phyloP scores from a whole-genome alignment of 2,329 filamentous ascomycete species.

The Phaeoacremonium minimum region DNA sequence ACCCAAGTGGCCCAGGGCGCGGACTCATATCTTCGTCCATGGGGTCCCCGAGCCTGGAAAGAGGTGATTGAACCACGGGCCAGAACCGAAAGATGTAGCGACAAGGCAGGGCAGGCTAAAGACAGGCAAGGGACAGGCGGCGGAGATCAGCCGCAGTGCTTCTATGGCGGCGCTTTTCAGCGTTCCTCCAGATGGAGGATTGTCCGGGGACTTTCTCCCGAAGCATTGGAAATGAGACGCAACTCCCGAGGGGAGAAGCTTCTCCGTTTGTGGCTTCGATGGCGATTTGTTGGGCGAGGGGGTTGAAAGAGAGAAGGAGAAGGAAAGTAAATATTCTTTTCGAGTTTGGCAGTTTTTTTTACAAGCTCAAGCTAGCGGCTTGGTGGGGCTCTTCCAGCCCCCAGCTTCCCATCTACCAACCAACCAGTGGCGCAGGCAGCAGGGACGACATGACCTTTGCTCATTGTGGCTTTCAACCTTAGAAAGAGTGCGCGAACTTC shows the following conservation, averaged over 20 bases:
- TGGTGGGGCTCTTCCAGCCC: neutral
- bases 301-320: slow-evolving; percentile 36
- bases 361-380: slow-evolving; percentile 1
- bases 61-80: slow-evolving; percentile 8
- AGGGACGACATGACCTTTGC: no score
- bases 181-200: slow-evolving; percentile 45
- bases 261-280: slow-evolving; percentile 96
- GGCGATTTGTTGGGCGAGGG: slow-evolving; percentile 99
- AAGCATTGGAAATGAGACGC: slow-evolving; percentile 56
- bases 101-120: slow-evolving; percentile 21
- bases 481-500: no score
- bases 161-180: slow-evolving; percentile 99
- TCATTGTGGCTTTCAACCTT: no score
- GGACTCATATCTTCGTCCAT: slow-evolving; percentile 92
- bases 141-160: slow-evolving; percentile 87
- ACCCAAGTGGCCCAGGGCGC: slow-evolving; percentile 31
- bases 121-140: slow-evolving; percentile 43
- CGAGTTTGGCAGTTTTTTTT: neutral
- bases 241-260: slow-evolving; percentile 31
- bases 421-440: no score
- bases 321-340: slow-evolving; percentile 18
- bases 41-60: slow-evolving; percentile 37
- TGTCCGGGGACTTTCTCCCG: slow-evolving; percentile 99
- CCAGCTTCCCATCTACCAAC: no score
- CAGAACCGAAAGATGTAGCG: slow-evolving; percentile 22